A percentile compares a stretch with the other conserved stretches of the same genome.
These are phyloP conservation scores for Leishmania major DNA, from an alignment of 208 protist species.

Conservation along the genomic window DNA sequence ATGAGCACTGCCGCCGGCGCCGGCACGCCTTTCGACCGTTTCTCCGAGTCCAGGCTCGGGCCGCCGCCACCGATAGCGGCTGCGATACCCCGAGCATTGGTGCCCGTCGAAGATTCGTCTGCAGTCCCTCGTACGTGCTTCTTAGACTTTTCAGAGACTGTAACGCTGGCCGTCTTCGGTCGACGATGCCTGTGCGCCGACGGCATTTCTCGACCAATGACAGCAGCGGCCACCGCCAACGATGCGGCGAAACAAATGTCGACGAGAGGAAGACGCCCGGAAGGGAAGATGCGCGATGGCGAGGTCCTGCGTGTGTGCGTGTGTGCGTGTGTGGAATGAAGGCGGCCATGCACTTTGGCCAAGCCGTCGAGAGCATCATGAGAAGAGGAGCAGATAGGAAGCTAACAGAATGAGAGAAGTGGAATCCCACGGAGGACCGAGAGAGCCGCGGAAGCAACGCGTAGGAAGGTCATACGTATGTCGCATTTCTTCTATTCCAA, in stretches of 20 bases:
- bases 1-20: constrained; percentile 38
- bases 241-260: neutral
- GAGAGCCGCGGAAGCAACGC: neutral
- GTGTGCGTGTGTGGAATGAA: no score
- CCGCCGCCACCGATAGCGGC: neutral
- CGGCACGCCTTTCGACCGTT: constrained; percentile 15
- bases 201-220: neutral
- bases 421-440: no score
- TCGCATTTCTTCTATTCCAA: no score
- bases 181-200: neutral
- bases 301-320: neutral
- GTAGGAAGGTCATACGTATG: no score
- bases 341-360: neutral
- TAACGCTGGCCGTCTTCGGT: neutral
- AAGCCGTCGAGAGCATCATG: neutral
- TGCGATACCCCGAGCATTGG: neutral
- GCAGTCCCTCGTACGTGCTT: neutral
- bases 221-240: neutral
- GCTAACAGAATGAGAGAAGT: neutral
- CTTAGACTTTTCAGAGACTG: neutral
- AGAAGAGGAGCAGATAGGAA: neutral
- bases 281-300: neutral
- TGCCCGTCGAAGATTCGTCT: neutral
- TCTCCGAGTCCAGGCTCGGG: neutral
- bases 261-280: neutral